Percentiles rank a stretch among this genome's conserved stretches.
Evolutionary conservation across 192 early-diverging fungal species (phyloP).

Genomic region (Backusella parvicylindrica): DNA sequence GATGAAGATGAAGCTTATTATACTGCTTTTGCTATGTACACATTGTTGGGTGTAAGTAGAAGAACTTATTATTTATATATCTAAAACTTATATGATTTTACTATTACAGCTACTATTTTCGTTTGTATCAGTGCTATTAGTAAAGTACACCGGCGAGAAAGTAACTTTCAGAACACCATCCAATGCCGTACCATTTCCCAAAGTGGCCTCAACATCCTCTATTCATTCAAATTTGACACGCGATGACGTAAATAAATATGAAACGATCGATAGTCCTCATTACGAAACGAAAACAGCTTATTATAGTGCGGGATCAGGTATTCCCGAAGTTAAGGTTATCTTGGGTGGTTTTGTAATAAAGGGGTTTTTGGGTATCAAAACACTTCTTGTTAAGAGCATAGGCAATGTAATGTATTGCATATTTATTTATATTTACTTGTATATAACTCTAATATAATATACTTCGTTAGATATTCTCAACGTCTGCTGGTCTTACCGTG

Average conservation of each 20-base stretch:
- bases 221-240: neutral
- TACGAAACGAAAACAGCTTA: constrained; percentile 60
- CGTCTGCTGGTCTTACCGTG: constrained; percentile 79
- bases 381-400: constrained; percentile 85
- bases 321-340: constrained; percentile 95
- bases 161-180: constrained; percentile 18
- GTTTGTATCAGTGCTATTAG: constrained; percentile 53
- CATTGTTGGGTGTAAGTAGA: constrained; percentile 36
- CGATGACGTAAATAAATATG: neutral
- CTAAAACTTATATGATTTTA: neutral
- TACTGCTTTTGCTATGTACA: constrained; percentile 35
- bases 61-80: neutral
- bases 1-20: constrained; percentile 19
- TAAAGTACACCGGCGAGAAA: constrained; percentile 50
- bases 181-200: constrained; percentile 3
- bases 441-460: neutral
- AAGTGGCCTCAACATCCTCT: constrained; percentile 9
- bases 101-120: constrained; percentile 46
- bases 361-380: constrained; percentile 87
- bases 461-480: constrained; percentile 58
- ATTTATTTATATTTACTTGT: neutral
- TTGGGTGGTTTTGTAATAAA: constrained; percentile 92
- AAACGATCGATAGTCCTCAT: neutral
- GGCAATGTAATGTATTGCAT: constrained; percentile 63
- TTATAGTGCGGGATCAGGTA: constrained; percentile 92